Evolutionary conservation across 2,329 filamentous ascomycete genomes (phyloP).

Genomic region (Periconia sp.): DNA sequence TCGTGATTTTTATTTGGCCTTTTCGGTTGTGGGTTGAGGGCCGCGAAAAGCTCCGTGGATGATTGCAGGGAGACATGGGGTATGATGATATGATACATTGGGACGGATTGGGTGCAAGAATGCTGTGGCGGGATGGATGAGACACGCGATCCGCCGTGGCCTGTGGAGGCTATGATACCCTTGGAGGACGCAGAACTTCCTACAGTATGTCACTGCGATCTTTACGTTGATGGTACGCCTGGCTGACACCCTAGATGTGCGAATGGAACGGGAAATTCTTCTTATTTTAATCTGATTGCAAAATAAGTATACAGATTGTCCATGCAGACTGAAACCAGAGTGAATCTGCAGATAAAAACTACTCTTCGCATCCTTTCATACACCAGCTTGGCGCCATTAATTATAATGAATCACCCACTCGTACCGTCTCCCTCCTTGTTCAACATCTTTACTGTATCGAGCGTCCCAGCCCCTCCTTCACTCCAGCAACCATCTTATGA

Average conservation of each 20-base stretch:
- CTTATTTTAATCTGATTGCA: not conserved
- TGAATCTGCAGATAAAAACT: not conserved
- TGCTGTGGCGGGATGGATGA: not conserved
- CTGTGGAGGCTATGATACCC: conserved; percentile 15
- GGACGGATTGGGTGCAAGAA: not conserved
- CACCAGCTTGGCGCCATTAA: not conserved
- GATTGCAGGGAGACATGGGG: too few relatives aligned
- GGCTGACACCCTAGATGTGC: conserved; percentile 17
- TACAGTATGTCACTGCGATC: conserved; percentile 21
- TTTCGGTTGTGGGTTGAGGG: not conserved
- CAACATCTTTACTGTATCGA: not conserved
- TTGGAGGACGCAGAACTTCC: conserved; percentile 13
- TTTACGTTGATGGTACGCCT: not conserved
- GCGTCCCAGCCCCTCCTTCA: conserved; percentile 35
- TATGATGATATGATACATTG: not conserved
- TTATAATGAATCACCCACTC: too few relatives aligned
- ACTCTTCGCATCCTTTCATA: not conserved
- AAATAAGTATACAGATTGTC: not conserved
- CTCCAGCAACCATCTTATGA: conserved; percentile 61
- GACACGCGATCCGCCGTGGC: not conserved
- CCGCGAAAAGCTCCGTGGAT: too few relatives aligned
- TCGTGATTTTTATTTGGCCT: not conserved
- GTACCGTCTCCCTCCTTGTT: not conserved
- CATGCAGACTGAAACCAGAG: not conserved
- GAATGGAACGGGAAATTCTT: not conserved